phyloP scores from a whole-genome alignment of 2,329 filamentous ascomycete genomes.

The Phyllosticta paracitricarpa region DNA sequence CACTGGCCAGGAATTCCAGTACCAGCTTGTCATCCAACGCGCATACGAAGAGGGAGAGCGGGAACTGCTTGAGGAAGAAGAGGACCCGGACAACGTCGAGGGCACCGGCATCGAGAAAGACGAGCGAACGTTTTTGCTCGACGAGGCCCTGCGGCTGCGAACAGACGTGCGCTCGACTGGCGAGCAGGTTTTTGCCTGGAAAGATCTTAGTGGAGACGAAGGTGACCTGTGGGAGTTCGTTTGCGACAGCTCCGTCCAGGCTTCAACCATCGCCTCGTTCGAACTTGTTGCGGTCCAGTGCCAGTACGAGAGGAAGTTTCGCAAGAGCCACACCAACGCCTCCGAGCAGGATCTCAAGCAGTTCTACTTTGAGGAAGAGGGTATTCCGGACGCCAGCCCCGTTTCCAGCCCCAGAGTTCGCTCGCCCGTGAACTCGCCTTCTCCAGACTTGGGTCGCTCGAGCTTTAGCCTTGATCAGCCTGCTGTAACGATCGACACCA shows the following conservation, averaged over 20 bases:
- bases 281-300: conserved; percentile 78
- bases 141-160: conserved; percentile 80
- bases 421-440: conserved; percentile 26
- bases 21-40: conserved; percentile 90
- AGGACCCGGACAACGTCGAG: conserved; percentile 67
- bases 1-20: conserved; percentile 91
- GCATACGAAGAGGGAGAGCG: conserved; percentile 97
- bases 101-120: conserved; percentile 73
- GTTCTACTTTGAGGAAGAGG: conserved; percentile 65
- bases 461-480: conserved; percentile 9
- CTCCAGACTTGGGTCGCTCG: conserved; percentile 18
- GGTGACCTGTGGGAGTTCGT: conserved; percentile 98
- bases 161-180: conserved; percentile 70
- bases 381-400: conserved; percentile 51
- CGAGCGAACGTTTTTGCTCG: conserved; percentile 95
- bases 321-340: conserved; percentile 67
- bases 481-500: conserved; percentile 4
- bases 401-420: conserved; percentile 37
- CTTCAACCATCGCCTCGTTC: conserved; percentile 68
- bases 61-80: conserved; percentile 78
- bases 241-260: conserved; percentile 64
- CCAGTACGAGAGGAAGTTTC: conserved; percentile 95
- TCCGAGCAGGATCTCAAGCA: conserved; percentile 71
- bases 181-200: conserved; percentile 86
- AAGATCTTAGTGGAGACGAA: conserved; percentile 83